phyloP scores from a whole-genome alignment of 2,329 filamentous ascomycete species.

The Scopulariopsis brevicaulis region DNA sequence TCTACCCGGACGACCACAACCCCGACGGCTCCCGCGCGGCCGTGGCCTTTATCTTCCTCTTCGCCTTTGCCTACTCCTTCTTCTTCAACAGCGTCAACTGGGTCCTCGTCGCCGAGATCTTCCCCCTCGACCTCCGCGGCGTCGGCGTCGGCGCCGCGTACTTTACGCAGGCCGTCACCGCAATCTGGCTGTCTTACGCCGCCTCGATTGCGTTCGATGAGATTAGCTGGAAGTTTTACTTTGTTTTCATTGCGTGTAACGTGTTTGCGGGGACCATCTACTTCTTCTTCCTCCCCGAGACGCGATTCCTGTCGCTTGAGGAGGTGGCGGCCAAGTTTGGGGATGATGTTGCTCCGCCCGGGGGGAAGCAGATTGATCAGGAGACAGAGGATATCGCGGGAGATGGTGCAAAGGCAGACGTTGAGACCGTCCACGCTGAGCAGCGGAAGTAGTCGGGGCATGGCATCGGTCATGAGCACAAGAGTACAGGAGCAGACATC shows the following conservation, averaged over 20 bases:
- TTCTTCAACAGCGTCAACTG: slow-evolving; percentile 21
- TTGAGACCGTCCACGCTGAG: not conserved
- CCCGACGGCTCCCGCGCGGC: slow-evolving; percentile 11
- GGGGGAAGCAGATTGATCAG: not conserved
- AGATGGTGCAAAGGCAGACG: not conserved
- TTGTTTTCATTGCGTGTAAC: slow-evolving; percentile 20
- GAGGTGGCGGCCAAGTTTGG: slow-evolving; percentile 20
- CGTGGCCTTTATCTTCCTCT: slow-evolving; percentile 20
- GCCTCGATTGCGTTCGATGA: slow-evolving; percentile 15
- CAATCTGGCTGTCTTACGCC: slow-evolving; percentile 17
- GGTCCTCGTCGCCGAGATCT: slow-evolving; percentile 17
- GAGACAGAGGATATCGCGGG: not conserved
- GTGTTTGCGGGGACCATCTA: slow-evolving; percentile 17
- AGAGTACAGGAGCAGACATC: too few relatives aligned
- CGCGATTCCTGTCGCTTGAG: slow-evolving; percentile 18
- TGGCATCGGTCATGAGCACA: too few relatives aligned
- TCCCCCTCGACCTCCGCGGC: slow-evolving; percentile 15
- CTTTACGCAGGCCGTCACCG: slow-evolving; percentile 16
- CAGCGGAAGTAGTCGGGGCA: too few relatives aligned
- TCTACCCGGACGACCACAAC: slow-evolving; percentile 9
- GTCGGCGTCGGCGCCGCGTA: slow-evolving; percentile 14
- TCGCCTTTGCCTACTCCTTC: slow-evolving; percentile 15
- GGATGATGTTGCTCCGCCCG: slow-evolving; percentile 11
- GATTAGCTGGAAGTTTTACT: slow-evolving; percentile 19
- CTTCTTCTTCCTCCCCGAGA: slow-evolving; percentile 21